These are phyloP conservation scores for Metarhizium humberi DNA, from an alignment of 2,329 filamentous ascomycete species.

Conservation along the genomic window DNA sequence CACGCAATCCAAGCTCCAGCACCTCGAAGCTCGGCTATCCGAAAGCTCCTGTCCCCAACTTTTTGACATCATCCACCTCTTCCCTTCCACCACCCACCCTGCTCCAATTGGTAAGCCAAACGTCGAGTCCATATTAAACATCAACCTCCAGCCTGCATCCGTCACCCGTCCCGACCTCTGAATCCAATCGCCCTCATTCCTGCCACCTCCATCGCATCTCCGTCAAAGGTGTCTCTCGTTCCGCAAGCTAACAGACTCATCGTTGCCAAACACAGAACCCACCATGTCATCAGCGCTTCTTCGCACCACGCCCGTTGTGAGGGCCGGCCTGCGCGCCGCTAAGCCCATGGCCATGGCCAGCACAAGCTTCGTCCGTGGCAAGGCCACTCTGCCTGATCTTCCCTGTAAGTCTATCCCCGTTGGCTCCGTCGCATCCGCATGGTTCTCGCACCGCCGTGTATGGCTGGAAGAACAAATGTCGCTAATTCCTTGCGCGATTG, in stretches of 20 bases:
- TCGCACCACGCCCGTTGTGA: conserved; percentile 56
- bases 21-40: conserved; percentile 4
- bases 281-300: conserved; percentile 71
- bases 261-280: neutral
- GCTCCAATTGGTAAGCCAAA: conserved; percentile 2
- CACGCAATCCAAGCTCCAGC: neutral
- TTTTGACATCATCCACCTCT: conserved; percentile 4
- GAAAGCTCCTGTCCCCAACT: conserved; percentile 2
- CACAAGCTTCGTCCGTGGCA: conserved; percentile 72
- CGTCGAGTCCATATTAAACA: neutral
- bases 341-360: conserved; percentile 56
- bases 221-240: neutral
- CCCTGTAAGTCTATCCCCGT: conserved; percentile 29
- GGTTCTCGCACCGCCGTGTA: neutral
- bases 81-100: conserved; percentile 5
- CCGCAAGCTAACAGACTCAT: neutral
- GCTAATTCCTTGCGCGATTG: neutral
- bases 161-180: neutral
- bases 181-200: neutral
- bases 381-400: conserved; percentile 92
- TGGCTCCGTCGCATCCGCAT: neutral
- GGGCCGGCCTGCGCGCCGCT: conserved; percentile 61
- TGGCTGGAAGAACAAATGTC: neutral
- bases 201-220: neutral
- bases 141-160: neutral